Evolutionary conservation across 129 eudicot species (phyloP), one percentile per base, ranked within the genome.

Genomic region (Centaurea solstitialis): DNA sequence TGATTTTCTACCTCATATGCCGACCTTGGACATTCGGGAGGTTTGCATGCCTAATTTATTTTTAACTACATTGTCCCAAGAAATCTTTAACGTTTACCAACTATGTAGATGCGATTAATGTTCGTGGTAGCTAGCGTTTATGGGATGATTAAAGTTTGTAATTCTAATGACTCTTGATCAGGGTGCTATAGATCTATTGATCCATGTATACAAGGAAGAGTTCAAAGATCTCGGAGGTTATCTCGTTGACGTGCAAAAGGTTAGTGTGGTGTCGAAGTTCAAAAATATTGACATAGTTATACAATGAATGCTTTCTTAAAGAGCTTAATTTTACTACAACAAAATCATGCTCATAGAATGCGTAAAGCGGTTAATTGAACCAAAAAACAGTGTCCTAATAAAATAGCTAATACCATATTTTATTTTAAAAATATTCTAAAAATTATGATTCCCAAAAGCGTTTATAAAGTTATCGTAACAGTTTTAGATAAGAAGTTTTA

Each of bases 1-100:
- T 68, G 94, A 92, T 71, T 92, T 92, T 68, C 47, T 92, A 0
- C 97, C 97, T 0, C 94, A 70, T 11, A 86, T 92, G 91, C 97
- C 97, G 0, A 79, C 88, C 1, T 67, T 92, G 75, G 89, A 88
- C 64, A 86, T 92, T 22, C 87, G 70, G 9, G 97, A 92, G 97
- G 97, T 92, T 50, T 26, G n/a, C 38, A 35, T 24, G 28, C 50
- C 28, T 18, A 5, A 28, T n/a, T n/a, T n/a, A 41, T 8, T 23
- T 66, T 81, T 75, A 30, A 3, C 43, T 66, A 33, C 0, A 12
- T 3, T 0, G 0, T 6, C 5, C 20, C 9, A 57, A 17, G 0
- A 15, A 57, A 57, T 57, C 9, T 6, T 4, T 57, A 57, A 0
- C 9, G 9, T 17, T n/a, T 57, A 15, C 22, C 17, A 57, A 17